Percentiles rank a stretch among this genome's conserved stretches.
Evolutionary conservation across 2,329 filamentous ascomycete species (phyloP).

Genomic region (Cadophora malorum): DNA sequence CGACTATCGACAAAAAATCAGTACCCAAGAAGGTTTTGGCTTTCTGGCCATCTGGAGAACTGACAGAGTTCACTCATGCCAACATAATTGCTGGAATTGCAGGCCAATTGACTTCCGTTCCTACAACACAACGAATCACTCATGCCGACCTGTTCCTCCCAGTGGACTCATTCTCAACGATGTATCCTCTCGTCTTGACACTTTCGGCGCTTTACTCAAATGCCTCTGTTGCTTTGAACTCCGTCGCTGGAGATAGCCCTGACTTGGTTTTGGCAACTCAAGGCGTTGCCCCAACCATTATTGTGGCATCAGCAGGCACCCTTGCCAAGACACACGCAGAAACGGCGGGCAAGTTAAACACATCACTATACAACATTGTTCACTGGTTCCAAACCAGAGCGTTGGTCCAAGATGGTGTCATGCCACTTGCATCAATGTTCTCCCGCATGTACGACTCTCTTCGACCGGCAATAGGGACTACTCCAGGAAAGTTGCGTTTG

Average conservation of each 20-base stretch:
- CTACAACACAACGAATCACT: constrained; percentile 74
- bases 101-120: constrained; percentile 77
- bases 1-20: constrained; percentile 61
- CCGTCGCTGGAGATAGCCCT: constrained; percentile 76
- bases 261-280: constrained; percentile 77
- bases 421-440: constrained; percentile 71
- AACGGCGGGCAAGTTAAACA: constrained; percentile 63
- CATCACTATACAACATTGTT: constrained; percentile 68
- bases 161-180: constrained; percentile 79
- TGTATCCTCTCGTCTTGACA: constrained; percentile 80
- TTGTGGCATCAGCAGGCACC: constrained; percentile 78
- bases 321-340: constrained; percentile 71
- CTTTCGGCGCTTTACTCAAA: constrained; percentile 85
- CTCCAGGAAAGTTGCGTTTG: constrained; percentile 78
- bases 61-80: constrained; percentile 80
- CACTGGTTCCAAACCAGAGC: constrained; percentile 75
- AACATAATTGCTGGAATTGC: constrained; percentile 91
- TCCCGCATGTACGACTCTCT: constrained; percentile 66
- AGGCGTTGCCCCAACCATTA: constrained; percentile 79
- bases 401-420: constrained; percentile 72
- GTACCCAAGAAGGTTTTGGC: constrained; percentile 64
- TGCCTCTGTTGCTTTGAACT: constrained; percentile 85
- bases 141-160: constrained; percentile 83
- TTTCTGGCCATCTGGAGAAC: constrained; percentile 72
- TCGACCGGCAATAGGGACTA: constrained; percentile 63